A percentile compares a stretch with the other conserved stretches of the same genome.
phyloP scores from a whole-genome alignment of 306 rosid genomes.

The Quercus robur region DNA sequence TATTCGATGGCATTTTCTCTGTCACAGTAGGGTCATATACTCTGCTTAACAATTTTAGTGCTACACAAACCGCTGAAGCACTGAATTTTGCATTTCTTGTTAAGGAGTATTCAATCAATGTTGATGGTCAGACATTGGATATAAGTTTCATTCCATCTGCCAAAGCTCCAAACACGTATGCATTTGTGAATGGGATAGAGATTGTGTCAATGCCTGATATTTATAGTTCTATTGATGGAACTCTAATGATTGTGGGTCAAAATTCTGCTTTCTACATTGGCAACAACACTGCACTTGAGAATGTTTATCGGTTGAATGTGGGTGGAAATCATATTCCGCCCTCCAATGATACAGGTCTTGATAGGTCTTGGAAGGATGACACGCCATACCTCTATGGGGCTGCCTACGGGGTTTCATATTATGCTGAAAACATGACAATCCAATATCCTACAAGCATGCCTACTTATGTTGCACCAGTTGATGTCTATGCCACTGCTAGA shows the following conservation, averaged over 20 bases:
- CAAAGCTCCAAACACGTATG: slow-evolving; percentile 50
- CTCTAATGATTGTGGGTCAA: slow-evolving; percentile 48
- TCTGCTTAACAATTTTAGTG: slow-evolving; percentile 73
- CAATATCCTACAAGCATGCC: slow-evolving; percentile 43
- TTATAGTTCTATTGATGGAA: slow-evolving; percentile 40
- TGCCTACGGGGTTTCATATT: slow-evolving; percentile 49
- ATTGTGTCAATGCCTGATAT: slow-evolving; percentile 84
- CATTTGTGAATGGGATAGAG: slow-evolving; percentile 90
- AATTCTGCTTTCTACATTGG: slow-evolving; percentile 30
- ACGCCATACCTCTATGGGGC: slow-evolving; percentile 52
- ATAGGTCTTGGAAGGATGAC: slow-evolving; percentile 81
- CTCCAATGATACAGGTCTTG: slow-evolving; percentile 68
- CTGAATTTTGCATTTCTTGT: slow-evolving; percentile 50
- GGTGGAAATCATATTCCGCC: slow-evolving; percentile 88
- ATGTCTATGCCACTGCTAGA: slow-evolving; percentile 45
- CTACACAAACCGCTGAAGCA: slow-evolving; percentile 52
- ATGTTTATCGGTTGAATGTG: slow-evolving; percentile 70
- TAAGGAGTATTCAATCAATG: slow-evolving; percentile 63
- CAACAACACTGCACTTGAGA: slow-evolving; percentile 69
- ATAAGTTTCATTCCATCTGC: slow-evolving; percentile 68
- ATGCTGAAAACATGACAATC: slow-evolving; percentile 30
- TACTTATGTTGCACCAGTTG: slow-evolving; percentile 56
- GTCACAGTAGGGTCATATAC: slow-evolving; percentile 57
- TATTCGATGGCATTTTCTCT: slow-evolving; percentile 50
- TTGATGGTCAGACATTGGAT: slow-evolving; percentile 52